phyloP scores from a whole-genome alignment of 2,329 filamentous ascomycete species.

The Hymenoscyphus fraxineus region DNA sequence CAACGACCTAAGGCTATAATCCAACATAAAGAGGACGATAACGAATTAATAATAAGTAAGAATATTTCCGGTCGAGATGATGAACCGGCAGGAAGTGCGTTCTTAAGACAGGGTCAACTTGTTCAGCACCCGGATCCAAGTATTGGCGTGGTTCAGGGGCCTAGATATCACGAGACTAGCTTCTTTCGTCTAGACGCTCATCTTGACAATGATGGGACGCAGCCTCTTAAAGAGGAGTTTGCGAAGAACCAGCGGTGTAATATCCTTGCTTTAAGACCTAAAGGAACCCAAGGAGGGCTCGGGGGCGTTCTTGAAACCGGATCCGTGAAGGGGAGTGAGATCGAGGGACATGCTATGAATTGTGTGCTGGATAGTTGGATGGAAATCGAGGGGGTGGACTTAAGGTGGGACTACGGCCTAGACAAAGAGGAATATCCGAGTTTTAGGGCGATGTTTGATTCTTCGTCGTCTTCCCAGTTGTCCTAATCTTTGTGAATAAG shows the following conservation, averaged over 20 bases:
- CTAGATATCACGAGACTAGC: conserved; percentile 44
- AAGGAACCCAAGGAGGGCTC: not conserved
- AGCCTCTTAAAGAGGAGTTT: conserved; percentile 44
- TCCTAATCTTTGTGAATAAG: too few species aligned
- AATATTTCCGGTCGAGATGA: not conserved
- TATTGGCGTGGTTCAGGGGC: conserved; percentile 55
- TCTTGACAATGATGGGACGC: conserved; percentile 39
- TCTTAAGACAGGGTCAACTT: conserved; percentile 42
- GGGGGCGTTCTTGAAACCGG: not conserved
- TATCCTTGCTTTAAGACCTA: not conserved
- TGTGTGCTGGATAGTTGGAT: not conserved
- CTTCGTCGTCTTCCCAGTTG: not conserved
- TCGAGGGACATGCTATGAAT: not conserved
- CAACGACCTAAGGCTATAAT: conserved; percentile 5
- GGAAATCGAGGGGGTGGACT: conserved; percentile 3
- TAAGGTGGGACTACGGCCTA: conserved; percentile 16
- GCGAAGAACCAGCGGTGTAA: conserved; percentile 43
- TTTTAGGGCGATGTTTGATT: not conserved
- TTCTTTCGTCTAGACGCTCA: conserved; percentile 50
- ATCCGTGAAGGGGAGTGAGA: not conserved
- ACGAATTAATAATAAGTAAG: not conserved
- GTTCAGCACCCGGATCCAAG: conserved; percentile 42
- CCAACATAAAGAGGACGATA: not conserved
- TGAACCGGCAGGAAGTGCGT: conserved; percentile 31
- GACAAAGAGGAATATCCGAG: conserved; percentile 11